Percentiles rank a stretch among this genome's conserved stretches.
Conservation (phyloP, 192 early-diverging fungal species). For the Umbelopsis vinacea region DNA sequence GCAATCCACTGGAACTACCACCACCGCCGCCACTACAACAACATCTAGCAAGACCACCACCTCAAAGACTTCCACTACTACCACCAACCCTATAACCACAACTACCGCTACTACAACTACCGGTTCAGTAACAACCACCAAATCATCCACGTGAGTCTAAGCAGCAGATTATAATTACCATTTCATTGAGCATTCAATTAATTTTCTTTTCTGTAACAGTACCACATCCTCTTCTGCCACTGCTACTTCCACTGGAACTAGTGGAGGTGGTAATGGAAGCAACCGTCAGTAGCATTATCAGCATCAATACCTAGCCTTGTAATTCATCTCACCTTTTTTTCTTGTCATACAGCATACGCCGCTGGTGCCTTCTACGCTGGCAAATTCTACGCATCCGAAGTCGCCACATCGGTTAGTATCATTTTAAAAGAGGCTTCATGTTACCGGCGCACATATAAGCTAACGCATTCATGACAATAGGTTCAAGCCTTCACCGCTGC, state of each 20-base stretch:
- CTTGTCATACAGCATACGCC: background rate
- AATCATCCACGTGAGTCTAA: background rate
- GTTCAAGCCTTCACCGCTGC: background rate
- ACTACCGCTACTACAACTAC: background rate
- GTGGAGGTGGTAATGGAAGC: background rate
- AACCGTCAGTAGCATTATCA: background rate
- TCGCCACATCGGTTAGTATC: constrained; percentile 12
- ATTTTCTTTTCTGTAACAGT: background rate
- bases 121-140: background rate
- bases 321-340: background rate
- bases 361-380: background rate
- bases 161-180: no score
- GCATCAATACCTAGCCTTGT: background rate
- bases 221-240: background rate
- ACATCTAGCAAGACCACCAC: background rate
- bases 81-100: background rate
- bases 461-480: background rate
- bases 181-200: no score
- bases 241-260: background rate
- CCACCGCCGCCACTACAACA: background rate
- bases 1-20: background rate
- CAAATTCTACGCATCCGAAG: background rate
- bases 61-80: background rate
- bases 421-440: background rate
- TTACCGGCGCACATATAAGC: background rate